Base-by-base conservation (phyloP, 495 filamentous ascomycete species). In the Lasiosphaeris hirsuta region DNA sequence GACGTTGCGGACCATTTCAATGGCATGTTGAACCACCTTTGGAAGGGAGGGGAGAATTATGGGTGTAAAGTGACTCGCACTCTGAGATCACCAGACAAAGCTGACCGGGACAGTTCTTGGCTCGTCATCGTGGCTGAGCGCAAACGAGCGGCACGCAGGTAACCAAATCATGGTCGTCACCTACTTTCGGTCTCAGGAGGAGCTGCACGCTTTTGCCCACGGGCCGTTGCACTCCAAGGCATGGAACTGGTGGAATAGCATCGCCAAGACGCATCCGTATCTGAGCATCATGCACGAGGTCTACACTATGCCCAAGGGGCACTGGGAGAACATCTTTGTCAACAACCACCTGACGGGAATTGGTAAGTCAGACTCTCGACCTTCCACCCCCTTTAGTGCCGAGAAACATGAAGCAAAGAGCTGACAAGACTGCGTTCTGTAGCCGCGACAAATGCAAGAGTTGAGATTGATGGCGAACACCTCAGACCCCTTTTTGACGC, bases 161-260 rank as follows among this genome's bases (percentile, higher is more conserved):
- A 75, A 75, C 56, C 71, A 78, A 40, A 34, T 69, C 10, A 59
- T 80, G 56, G 57, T 59, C 9, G 43, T 79, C 10, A 68, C 69
- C 52, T 83, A 83, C 64, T 76, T 80, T 59, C 69, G 72, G 23
- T 57, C 58, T 37, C 54, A 74, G 11, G 76, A 80, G 42, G 69
- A 67, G 30, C 58, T 83, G 1, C 75, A 80, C 54, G 53, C 41
- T 3, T 83, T 76, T 60, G 79, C 80, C 18, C 72, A 79, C 39
- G 71, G 69, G 9, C 51, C 68, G 3, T 17, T 70, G 15, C 79
- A 83, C 52, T 64, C 63, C 23, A 61, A 66, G 8, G 71, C 61
- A 9, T 75, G 77, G 77, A 60, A 69, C 15, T 80, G 72, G 72
- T 58, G 56, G 56, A 46, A 58, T 36, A 33, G 10, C 74, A 53